phyloP scores from a whole-genome alignment of 1,139 yeast genomes.

The Kodamaea arcana region DNA sequence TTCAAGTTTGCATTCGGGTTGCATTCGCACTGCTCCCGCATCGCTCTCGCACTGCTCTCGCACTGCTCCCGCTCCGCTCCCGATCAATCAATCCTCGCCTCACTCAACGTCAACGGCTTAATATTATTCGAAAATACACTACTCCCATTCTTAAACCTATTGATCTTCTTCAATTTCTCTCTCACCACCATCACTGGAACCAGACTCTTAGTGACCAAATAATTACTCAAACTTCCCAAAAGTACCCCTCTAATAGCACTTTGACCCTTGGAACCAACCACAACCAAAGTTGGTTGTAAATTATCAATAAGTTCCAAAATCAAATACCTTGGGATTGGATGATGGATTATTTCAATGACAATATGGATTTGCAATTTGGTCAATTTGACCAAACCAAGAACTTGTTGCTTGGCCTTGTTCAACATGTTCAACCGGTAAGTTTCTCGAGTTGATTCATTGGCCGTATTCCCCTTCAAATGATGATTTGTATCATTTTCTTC shows the following conservation, averaged over 20 bases:
- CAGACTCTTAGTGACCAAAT: constrained; percentile 69
- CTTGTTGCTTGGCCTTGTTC: constrained; percentile 56
- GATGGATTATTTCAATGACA: constrained; percentile 73
- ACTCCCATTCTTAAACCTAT: constrained; percentile 49
- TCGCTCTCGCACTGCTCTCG: too few species aligned
- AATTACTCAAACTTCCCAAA: constrained; percentile 71
- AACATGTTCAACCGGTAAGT: constrained; percentile 54
- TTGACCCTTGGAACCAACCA: constrained; percentile 78
- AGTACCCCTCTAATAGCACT: constrained; percentile 73
- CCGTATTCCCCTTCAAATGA: constrained; percentile 38
- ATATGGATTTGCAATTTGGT: constrained; percentile 77
- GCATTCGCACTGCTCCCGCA: too few species aligned
- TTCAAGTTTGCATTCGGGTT: too few species aligned
- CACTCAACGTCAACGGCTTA: constrained; percentile 47
- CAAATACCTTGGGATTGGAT: constrained; percentile 84
- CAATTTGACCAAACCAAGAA: constrained; percentile 55
- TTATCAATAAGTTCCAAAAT: constrained; percentile 80
- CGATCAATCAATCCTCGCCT: constrained; percentile 43
- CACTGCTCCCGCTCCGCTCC: too few species aligned
- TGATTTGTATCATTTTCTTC: constrained; percentile 60
- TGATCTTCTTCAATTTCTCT: constrained; percentile 71
- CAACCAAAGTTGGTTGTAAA: constrained; percentile 75
- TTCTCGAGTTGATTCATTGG: constrained; percentile 44
- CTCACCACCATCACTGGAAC: constrained; percentile 93
- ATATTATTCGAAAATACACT: constrained; percentile 47